Evolutionary conservation across 1,139 yeast species (phyloP).

Genomic region (Scheffersomyces titani): DNA sequence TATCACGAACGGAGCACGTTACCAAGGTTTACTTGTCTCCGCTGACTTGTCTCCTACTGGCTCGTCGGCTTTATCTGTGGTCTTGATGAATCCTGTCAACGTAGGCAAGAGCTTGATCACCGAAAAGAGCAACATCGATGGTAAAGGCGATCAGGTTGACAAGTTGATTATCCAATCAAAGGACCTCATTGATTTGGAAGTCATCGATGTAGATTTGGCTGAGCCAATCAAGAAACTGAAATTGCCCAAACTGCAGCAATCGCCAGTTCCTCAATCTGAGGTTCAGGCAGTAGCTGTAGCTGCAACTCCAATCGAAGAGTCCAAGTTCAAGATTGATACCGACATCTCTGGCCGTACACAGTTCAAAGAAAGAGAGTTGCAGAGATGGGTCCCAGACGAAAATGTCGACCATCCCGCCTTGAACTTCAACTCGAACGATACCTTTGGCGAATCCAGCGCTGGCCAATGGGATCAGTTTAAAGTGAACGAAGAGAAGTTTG

Average conservation of each 20-base stretch:
- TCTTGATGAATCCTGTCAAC: conserved; percentile 48
- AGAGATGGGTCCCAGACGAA: conserved; percentile 83
- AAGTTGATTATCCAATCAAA: conserved; percentile 55
- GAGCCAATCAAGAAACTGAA: neutral
- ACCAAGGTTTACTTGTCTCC: conserved; percentile 57
- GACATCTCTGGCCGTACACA: conserved; percentile 64
- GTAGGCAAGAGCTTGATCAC: conserved; percentile 34
- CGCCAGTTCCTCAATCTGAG: neutral
- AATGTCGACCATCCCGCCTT: conserved; percentile 29
- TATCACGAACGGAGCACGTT: conserved; percentile 60
- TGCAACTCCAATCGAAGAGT: conserved; percentile 2
- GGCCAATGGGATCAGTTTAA: conserved; percentile 89
- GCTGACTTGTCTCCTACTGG: conserved; percentile 25
- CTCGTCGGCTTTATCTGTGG: conserved; percentile 46
- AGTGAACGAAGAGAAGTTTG: conserved; percentile 84
- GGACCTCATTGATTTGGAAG: conserved; percentile 65
- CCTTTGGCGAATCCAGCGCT: conserved; percentile 18
- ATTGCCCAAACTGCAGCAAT: neutral
- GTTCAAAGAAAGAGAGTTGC: conserved; percentile 67
- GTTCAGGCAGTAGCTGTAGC: neutral
- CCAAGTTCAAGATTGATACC: conserved; percentile 73
- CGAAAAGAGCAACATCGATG: conserved; percentile 32
- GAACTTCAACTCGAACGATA: conserved; percentile 36
- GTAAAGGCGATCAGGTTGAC: conserved; percentile 35
- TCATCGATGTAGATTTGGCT: conserved; percentile 42